A percentile compares a stretch with the other conserved stretches of the same genome.
Conservation (phyloP, 164 flowering plant species). For the Paratinospora sagittata region DNA sequence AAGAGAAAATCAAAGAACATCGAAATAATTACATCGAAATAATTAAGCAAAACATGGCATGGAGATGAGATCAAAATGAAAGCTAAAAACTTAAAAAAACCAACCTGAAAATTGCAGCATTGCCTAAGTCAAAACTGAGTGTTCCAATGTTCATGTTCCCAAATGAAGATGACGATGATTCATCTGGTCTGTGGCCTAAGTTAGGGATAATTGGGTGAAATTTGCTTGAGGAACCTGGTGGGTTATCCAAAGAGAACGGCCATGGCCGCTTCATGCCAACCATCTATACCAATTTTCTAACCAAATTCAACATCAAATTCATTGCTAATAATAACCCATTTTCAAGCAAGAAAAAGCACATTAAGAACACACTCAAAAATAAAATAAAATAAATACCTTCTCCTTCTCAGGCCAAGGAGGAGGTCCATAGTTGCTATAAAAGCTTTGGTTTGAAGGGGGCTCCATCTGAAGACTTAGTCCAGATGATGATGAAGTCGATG, state of each 20-base stretch:
- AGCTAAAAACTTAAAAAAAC: too few species aligned
- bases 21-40: too few species aligned
- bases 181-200: slow-evolving; percentile 26
- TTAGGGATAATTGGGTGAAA: slow-evolving; percentile 19
- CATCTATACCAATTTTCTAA: slow-evolving; percentile 39
- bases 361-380: not conserved
- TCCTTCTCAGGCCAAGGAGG: slow-evolving; percentile 39
- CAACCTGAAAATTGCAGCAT: slow-evolving; percentile 28
- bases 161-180: slow-evolving; percentile 33
- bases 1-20: slow-evolving; percentile 10
- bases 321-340: slow-evolving; percentile 11
- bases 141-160: slow-evolving; percentile 18
- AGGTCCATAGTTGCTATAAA: slow-evolving; percentile 26
- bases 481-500: slow-evolving; percentile 45
- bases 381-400: slow-evolving; percentile 31
- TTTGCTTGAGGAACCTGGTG: slow-evolving; percentile 28
- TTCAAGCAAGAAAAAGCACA: not conserved
- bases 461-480: slow-evolving; percentile 47
- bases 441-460: slow-evolving; percentile 99
- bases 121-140: slow-evolving; percentile 18
- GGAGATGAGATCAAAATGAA: not conserved
- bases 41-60: not conserved
- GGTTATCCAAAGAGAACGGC: slow-evolving; percentile 44
- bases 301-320: slow-evolving; percentile 26
- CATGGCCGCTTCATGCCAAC: slow-evolving; percentile 62